Base-by-base conservation (phyloP, 1,284 basidiomycete species). In the Microbotryomycetes sp. region DNA sequence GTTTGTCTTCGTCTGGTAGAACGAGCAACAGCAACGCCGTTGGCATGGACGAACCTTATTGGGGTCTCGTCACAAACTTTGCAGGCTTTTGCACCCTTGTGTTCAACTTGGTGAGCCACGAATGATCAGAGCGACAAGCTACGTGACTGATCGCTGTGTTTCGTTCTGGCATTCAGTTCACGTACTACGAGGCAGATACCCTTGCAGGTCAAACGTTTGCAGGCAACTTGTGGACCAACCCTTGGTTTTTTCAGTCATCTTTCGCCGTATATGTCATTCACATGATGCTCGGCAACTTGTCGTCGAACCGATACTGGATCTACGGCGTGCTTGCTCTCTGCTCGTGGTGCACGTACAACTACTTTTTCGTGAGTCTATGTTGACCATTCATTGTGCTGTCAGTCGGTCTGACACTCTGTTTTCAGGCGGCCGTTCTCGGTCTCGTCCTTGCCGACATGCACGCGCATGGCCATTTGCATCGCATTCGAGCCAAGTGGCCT, bases 301-400 rank as follows among this genome's bases (percentile, higher is more conserved):
- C 73, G 46, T 70, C 67, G 46, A 73, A 73, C 58, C 67, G 74
- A n/a, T 74, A 74, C 71, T 75, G 74, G 74, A 64, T 75, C 46
- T 74, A 74, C 65, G 70, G 42, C 15, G 46, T 73, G 29, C 56
- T 75, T 55, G 70, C 64, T 58, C 70, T 71, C 64, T 74, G 74
- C 61, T 69, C 65, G 51, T 75, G 74, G 74, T 68, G 66, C 14
- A 73, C 69, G 30, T 73, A 71, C 66, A 74, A 73, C 67, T 75
- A 72, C 64, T 72, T 75, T 63, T 64, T 62, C 36, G 65, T 68
- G 30, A 25, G 65, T 46, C 15, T 23, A n/a, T 26, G 7, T 22
- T 16, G 6, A 14, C n/a, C 26, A n/a, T 36, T 1, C 23, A 28
- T n/a, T 19, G 26, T 28, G 22, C 26, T 16, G 15, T 16, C 48